phyloP scores from a whole-genome alignment of 148 eudicot species.

The Nyssa sinensis region DNA sequence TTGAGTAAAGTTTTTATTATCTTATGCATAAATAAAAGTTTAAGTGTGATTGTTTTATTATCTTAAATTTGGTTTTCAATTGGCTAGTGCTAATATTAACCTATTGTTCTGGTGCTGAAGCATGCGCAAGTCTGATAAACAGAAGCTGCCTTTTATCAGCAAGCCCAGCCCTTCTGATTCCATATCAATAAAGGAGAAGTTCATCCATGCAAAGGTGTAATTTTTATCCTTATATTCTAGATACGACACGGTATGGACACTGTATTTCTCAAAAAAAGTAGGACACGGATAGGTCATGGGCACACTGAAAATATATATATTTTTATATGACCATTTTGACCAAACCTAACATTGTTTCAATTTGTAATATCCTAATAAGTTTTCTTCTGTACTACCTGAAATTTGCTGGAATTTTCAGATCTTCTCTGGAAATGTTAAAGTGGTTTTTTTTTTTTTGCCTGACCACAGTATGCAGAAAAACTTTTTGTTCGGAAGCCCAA shows the following conservation, averaged over 20 bases:
- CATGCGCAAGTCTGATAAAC: constrained; percentile 62
- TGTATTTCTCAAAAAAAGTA: too few species aligned
- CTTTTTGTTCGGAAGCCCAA: constrained; percentile 69
- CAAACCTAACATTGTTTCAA: too few species aligned
- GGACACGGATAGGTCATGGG: too few species aligned
- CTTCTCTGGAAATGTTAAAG: neutral
- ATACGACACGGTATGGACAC: too few species aligned
- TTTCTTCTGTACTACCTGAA: neutral
- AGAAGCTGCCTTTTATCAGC: constrained; percentile 59
- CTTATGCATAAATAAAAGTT: neutral
- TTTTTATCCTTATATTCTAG: neutral
- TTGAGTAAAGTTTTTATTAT: neutral
- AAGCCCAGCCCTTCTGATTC: constrained; percentile 89
- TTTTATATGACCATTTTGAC: too few species aligned
- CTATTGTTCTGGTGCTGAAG: constrained; percentile 42
- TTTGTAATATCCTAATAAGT: neutral
- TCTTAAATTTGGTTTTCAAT: neutral
- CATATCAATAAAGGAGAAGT: constrained; percentile 86
- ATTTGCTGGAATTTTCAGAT: neutral
- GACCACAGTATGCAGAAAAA: constrained; percentile 79
- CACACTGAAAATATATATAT: too few species aligned
- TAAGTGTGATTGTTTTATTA: neutral
- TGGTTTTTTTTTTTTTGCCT: constrained; percentile 10
- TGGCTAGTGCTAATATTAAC: constrained; percentile 16
- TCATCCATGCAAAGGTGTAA: constrained; percentile 91